These are phyloP conservation scores for Penicillium maclennaniae DNA, from an alignment of 495 filamentous ascomycete genomes.

Conservation along the genomic window DNA sequence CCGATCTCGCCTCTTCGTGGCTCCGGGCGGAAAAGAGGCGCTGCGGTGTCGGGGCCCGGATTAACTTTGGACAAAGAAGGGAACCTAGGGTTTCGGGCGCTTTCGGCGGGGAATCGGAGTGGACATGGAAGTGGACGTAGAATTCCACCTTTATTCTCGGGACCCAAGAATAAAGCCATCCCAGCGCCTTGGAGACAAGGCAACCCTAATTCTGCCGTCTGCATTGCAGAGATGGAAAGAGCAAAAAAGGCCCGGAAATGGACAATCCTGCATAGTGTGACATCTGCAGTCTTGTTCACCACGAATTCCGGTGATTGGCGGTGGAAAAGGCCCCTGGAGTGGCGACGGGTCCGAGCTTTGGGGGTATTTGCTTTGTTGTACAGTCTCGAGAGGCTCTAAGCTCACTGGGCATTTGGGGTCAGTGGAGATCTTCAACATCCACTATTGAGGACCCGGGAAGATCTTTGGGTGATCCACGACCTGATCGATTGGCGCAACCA, in stretches of 20 bases:
- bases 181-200: too few relatives aligned
- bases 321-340: not conserved
- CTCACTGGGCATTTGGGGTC: conserved; percentile 1
- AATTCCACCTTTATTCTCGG: not conserved
- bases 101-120: not conserved
- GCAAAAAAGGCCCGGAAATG: too few relatives aligned
- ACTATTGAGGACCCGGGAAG: conserved; percentile 31
- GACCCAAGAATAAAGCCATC: not conserved
- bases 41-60: too few relatives aligned
- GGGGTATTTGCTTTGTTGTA: not conserved
- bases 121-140: not conserved
- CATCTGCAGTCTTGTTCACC: too few relatives aligned
- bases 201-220: not conserved
- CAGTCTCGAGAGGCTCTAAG: conserved; percentile 7
- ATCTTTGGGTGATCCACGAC: conserved; percentile 24
- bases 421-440: conserved; percentile 14
- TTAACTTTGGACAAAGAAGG: not conserved
- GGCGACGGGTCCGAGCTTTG: not conserved
- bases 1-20: not conserved
- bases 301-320: not conserved
- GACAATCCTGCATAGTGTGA: too few relatives aligned
- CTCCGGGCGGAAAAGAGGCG: not conserved
- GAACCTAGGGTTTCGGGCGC: not conserved
- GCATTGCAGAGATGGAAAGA: not conserved
- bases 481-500: conserved; percentile 25